A percentile compares a stretch with the other conserved stretches of the same genome.
Evolutionary conservation across 176 grass and related monocot species (phyloP).

Genomic region (Raddia guianensis): DNA sequence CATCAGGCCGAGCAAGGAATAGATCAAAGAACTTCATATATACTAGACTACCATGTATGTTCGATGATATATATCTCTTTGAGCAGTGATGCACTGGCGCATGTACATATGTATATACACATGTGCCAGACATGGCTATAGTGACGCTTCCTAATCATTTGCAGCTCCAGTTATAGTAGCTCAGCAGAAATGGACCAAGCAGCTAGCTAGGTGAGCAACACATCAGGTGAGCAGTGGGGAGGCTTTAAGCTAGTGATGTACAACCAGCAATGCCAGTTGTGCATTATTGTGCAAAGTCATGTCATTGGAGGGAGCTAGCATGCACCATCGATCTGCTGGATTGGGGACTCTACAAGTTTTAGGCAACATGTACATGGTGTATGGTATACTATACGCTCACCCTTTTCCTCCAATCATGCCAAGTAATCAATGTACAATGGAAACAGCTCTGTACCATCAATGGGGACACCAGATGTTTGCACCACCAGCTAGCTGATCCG

Average conservation of each 20-base stretch:
- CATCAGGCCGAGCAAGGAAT: not conserved
- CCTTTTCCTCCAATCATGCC: slow-evolving; percentile 26
- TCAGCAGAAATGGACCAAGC: slow-evolving; percentile 37
- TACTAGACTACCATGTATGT: not conserved
- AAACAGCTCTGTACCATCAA: slow-evolving; percentile 18
- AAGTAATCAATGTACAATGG: slow-evolving; percentile 33
- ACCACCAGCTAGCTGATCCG: slow-evolving; percentile 27
- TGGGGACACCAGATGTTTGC: slow-evolving; percentile 14
- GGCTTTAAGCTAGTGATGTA: slow-evolving; percentile 24
- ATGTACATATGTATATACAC: not conserved
- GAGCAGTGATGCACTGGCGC: not conserved
- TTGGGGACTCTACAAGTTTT: slow-evolving; percentile 9
- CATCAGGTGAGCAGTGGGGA: slow-evolving; percentile 44
- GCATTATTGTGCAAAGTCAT: slow-evolving; percentile 37
- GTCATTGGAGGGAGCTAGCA: slow-evolving; percentile 25
- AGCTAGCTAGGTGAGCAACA: slow-evolving; percentile 27
- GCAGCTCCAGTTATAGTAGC: slow-evolving; percentile 5
- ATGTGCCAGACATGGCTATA: not conserved
- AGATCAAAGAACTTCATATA: no score
- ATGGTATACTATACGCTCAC: not conserved
- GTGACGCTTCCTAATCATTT: slow-evolving; percentile 7
- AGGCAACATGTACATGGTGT: slow-evolving; percentile 42
- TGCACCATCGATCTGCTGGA: slow-evolving; percentile 10
- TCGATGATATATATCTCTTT: not conserved
- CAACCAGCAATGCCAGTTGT: slow-evolving; percentile 41